Conservation (phyloP, 1,139 yeast genomes). For the Diutina scorzettiae region DNA sequence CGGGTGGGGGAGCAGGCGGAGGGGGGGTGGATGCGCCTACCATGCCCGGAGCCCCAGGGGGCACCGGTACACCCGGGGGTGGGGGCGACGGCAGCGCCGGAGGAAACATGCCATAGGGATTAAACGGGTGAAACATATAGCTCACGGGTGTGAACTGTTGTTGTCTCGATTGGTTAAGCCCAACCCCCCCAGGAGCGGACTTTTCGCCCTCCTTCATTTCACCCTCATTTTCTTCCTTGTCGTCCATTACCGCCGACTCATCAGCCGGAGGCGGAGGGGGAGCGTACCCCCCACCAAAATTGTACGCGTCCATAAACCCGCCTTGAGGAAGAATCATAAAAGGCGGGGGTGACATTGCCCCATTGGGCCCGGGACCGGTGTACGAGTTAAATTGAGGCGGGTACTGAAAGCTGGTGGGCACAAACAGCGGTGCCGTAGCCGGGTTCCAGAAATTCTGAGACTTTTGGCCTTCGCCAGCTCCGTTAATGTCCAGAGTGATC, state of each 20-base stretch:
- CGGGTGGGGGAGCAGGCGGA: not conserved
- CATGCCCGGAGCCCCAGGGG: not conserved
- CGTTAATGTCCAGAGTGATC: not conserved
- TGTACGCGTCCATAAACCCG: slow-evolving; percentile 1
- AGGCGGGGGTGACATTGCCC: slow-evolving; percentile 24
- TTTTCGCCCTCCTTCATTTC: not conserved
- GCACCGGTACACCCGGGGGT: not conserved
- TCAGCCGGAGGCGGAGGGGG: not conserved
- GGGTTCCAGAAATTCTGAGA: slow-evolving; percentile 51
- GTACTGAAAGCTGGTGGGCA: slow-evolving; percentile 20
- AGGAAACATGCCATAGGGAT: slow-evolving; percentile 3
- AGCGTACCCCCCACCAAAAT: not conserved
- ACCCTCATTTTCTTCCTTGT: not conserved
- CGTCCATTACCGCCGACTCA: not conserved
- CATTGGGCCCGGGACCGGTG: slow-evolving; percentile 9
- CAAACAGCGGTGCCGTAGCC: slow-evolving; percentile 47
- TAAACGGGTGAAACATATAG: slow-evolving; percentile 5
- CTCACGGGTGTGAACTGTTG: slow-evolving; percentile 2
- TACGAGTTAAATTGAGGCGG: slow-evolving; percentile 10
- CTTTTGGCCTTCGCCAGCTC: slow-evolving; percentile 1
- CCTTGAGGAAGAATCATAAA: slow-evolving; percentile 24
- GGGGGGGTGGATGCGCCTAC: not conserved
- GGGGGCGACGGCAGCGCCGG: not conserved
- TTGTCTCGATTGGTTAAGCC: not conserved
- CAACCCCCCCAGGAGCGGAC: not conserved